These are phyloP conservation scores for Saussurea involucrata DNA, from an alignment of 129 eudicot species.

Conservation along the genomic window DNA sequence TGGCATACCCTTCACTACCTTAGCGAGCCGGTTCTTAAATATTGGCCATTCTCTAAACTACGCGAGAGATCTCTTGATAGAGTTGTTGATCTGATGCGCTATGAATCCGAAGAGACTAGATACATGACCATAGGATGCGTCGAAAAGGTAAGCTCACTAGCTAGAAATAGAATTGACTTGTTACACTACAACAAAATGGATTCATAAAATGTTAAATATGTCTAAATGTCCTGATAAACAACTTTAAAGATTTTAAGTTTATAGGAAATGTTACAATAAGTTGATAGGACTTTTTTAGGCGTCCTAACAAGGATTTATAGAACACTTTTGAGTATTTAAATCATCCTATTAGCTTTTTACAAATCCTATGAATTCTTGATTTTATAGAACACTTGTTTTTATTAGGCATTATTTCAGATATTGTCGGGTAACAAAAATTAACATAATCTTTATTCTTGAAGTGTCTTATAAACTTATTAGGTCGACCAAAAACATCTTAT, in stretches of 20 bases:
- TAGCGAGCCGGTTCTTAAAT: slow-evolving; percentile 51
- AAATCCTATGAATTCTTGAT: too few relatives aligned
- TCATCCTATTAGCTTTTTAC: too few relatives aligned
- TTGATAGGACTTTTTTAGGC: too few relatives aligned
- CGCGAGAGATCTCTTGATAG: slow-evolving; percentile 43
- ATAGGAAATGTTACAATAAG: too few relatives aligned
- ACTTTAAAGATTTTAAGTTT: not conserved
- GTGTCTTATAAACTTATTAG: too few relatives aligned
- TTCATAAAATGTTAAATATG: not conserved
- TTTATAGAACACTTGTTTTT: too few relatives aligned
- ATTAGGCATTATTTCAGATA: too few relatives aligned
- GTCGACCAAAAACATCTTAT: too few relatives aligned
- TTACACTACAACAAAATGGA: not conserved
- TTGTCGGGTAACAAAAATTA: too few relatives aligned
- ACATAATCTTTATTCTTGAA: too few relatives aligned
- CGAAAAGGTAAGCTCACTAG: slow-evolving; percentile 39
- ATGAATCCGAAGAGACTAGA: slow-evolving; percentile 57
- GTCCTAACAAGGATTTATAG: too few relatives aligned
- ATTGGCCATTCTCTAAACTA: slow-evolving; percentile 59
- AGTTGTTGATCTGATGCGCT: slow-evolving; percentile 54
- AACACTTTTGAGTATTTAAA: too few relatives aligned
- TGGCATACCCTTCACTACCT: slow-evolving; percentile 62
- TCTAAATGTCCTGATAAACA: not conserved
- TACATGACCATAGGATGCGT: slow-evolving; percentile 65
- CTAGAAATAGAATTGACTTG: not conserved